Conservation (phyloP, 441 rosid species). For the Erodium moschatum region DNA sequence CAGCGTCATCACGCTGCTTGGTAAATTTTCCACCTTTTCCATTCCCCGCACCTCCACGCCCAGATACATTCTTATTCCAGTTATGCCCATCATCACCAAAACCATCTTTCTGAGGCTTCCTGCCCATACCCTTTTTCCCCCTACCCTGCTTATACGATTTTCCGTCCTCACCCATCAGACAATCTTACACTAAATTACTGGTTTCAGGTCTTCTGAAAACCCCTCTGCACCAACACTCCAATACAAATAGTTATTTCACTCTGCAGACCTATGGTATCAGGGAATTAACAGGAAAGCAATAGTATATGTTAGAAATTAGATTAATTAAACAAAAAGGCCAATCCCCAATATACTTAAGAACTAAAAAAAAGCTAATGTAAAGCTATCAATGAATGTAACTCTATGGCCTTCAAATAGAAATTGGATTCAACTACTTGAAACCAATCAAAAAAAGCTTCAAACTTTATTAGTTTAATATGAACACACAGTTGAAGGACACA, state of each 20-base stretch:
- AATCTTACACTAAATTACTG: neutral
- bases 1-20: constrained; percentile 33
- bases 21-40: constrained; percentile 19
- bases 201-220: neutral
- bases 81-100: constrained; percentile 16
- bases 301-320: neutral
- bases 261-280: neutral
- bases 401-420: neutral
- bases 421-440: neutral
- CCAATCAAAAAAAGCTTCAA: neutral
- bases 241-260: neutral
- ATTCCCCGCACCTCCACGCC: constrained; percentile 20
- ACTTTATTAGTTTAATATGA: neutral
- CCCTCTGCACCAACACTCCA: neutral
- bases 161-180: constrained; percentile 23
- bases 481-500: neutral
- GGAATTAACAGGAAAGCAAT: neutral
- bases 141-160: constrained; percentile 34
- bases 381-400: neutral
- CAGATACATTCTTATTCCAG: constrained; percentile 29
- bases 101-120: neutral
- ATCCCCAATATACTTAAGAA: neutral
- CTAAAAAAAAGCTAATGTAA: neutral
- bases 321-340: neutral
- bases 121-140: constrained; percentile 18